Evolutionary conservation across 2,329 filamentous ascomycete species (phyloP), one percentile per base, ranked within the genome.

Genomic region (Ceratocystiopsis sp.): DNA sequence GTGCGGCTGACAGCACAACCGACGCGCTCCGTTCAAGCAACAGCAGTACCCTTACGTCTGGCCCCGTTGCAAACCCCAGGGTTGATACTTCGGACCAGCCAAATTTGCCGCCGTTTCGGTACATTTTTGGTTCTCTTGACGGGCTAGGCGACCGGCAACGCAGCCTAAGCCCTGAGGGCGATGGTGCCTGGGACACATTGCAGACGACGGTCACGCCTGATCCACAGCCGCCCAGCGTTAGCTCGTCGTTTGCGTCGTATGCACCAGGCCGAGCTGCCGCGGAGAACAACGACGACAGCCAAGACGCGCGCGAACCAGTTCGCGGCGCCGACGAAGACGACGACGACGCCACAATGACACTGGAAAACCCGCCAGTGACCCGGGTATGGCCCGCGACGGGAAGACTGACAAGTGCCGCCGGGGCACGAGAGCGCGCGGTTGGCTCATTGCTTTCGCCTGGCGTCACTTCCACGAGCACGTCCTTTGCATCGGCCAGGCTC

Each of bases 131-230:
- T 29, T 29, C 6, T 12, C 17, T 80, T 1, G 79, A 93, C 58
- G 85, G 85, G 4, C 70, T 94, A 15, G 86, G 85, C 35, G 85
- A 94, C 59, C 80, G 86, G 46, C 75, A 84, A 49, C 76, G 85
- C 51, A 93, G 85, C 58, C 63, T 84, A n/a, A 86, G 80, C 55
- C 79, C 80, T 1, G 79, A 80, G 43, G 68, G 65, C 35, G 70
- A 75, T 48, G 68, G 70, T 41, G 67, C 68, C 1, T 95, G 87
- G 87, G 80, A 89, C 46, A 84, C 78, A 3, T 75, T 95, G 42
- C 66, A 86, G 45, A 79, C 73, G 8, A 93, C 84, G 0, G 71
- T 95, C 47, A 79, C 82, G 0, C 84, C 84, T 0, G 86, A 94
- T 57, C 77, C 80, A 15, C 80, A 84, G 48, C 71, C 84, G 3